Conservation (phyloP, 2,329 filamentous ascomycete species). For the Curvularia sp. region DNA sequence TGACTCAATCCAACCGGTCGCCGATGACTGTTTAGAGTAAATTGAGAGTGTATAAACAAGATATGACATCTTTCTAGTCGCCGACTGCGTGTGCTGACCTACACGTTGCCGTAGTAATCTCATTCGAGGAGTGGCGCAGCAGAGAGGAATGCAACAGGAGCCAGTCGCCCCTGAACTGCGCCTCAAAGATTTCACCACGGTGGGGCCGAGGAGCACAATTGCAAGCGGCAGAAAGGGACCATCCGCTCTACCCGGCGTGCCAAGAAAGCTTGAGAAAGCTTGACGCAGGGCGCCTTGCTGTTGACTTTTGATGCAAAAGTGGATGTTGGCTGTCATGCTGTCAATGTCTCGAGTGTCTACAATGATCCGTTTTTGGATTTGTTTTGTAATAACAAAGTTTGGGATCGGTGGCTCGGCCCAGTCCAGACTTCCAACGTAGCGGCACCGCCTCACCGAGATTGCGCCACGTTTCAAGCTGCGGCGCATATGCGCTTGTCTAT, state of each 20-base stretch:
- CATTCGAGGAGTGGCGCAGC: constrained; percentile 14
- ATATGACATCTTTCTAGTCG: not conserved
- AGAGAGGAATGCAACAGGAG: not conserved
- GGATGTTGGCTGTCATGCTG: not conserved
- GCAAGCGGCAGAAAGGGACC: not conserved
- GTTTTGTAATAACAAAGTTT: not conserved
- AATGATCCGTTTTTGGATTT: not conserved
- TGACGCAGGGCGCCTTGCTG: constrained; percentile 4
- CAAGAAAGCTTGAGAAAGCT: constrained; percentile 26
- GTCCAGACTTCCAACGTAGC: not conserved
- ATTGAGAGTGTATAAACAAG: not conserved
- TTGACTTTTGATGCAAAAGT: not conserved
- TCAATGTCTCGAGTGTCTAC: not conserved
- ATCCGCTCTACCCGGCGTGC: constrained; percentile 5
- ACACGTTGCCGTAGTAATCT: not conserved
- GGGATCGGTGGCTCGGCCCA: not conserved
- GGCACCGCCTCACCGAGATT: constrained; percentile 15
- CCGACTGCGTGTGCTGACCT: not conserved
- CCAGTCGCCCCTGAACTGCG: constrained; percentile 15
- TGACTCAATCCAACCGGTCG: not conserved
- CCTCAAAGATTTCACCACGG: constrained; percentile 7
- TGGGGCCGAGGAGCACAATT: not conserved
- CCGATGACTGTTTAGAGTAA: not conserved
- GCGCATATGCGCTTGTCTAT: constrained; percentile 14
- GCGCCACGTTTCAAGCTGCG: constrained; percentile 17